Base-by-base conservation (phyloP, 2,329 filamentous ascomycete genomes). In the Penicillium sp. region DNA sequence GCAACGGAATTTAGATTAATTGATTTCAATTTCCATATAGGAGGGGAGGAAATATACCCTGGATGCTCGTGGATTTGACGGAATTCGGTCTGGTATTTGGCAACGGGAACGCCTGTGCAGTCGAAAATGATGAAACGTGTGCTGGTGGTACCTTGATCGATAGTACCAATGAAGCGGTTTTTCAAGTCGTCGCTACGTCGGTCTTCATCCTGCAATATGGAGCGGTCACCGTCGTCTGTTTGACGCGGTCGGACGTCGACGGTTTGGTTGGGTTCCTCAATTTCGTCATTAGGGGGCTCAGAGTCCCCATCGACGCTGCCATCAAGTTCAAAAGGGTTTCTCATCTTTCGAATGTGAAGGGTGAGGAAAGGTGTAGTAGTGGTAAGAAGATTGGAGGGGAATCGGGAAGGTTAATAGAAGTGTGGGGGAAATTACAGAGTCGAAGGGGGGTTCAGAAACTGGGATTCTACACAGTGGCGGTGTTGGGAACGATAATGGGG, bases 101-200 rank as follows among this genome's bases (percentile, higher is more conserved):
- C 88, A 36, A 93, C 79, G 3, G 87, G 86, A 49, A 86, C 82
- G 45, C 89, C 89, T 34, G 79, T 73, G 54, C 81, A 82, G 69
- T 95, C 84, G 72, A 95, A 95, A 64, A 96, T 90, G 58, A 95
- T 79, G 70, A 95, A 95, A 29, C 89, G 80, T 27, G 89, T 87
- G 49, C 86, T 91, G 26, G 89, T 95, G 10, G 89, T 95, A 48
- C 89, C 89, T 63, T 94, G 88, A 65, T 95, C 89, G 65, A 95
- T 90, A 58, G 86, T 87, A 50, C 89, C 89, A 50, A 95, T 84
- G 62, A 87, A 95, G 38, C 56, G 65, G 27, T 68, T 57, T 46
- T 69, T 68, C 32, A 69, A 53, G 40, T 63, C 64, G 41, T 64
- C 64, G 6, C 36, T 48, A 29, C 59, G 60, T 36, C 56, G 61